Conservation (phyloP, 805 yeast species). For the Lipomyces anomalus region DNA sequence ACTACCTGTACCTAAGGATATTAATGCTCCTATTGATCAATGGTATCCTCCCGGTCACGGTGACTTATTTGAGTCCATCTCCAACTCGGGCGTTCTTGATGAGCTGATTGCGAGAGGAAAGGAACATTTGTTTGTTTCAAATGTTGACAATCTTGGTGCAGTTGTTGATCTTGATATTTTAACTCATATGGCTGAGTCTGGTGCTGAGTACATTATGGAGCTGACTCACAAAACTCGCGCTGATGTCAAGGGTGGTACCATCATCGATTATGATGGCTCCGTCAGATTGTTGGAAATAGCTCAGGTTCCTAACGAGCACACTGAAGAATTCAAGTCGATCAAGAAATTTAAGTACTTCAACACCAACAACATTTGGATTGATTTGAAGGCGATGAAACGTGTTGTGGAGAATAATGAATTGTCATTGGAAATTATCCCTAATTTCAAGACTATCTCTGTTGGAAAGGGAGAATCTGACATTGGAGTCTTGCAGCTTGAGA, state of each 20-base stretch:
- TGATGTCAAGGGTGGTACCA: constrained; percentile 98
- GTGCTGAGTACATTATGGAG: constrained; percentile 96
- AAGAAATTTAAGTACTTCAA: constrained; percentile 97
- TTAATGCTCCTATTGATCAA: constrained; percentile 66
- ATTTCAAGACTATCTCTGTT: constrained; percentile 71
- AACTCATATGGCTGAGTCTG: constrained; percentile 86
- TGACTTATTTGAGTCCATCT: constrained; percentile 86
- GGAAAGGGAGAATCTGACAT: constrained; percentile 25
- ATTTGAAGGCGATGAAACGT: constrained; percentile 88
- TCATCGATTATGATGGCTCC: constrained; percentile 90
- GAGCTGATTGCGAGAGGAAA: constrained; percentile 85
- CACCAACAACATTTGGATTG: constrained; percentile 97
- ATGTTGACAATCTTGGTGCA: constrained; percentile 98
- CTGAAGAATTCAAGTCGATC: constrained; percentile 95
- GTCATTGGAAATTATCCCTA: constrained; percentile 92
- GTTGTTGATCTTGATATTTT: constrained; percentile 89
- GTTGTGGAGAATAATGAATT: constrained; percentile 77
- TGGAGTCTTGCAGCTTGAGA: constrained; percentile 93
- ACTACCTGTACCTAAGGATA: constrained; percentile 82
- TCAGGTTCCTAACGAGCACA: constrained; percentile 97
- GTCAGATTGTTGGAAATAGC: constrained; percentile 94
- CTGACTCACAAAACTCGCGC: constrained; percentile 98
- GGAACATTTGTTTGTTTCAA: constrained; percentile 90
- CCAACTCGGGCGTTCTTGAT: constrained; percentile 87
- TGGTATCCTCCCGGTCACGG: constrained; percentile 99